Evolutionary conservation across 1,139 yeast species (phyloP).

Genomic region (Blastobotrys apis): DNA sequence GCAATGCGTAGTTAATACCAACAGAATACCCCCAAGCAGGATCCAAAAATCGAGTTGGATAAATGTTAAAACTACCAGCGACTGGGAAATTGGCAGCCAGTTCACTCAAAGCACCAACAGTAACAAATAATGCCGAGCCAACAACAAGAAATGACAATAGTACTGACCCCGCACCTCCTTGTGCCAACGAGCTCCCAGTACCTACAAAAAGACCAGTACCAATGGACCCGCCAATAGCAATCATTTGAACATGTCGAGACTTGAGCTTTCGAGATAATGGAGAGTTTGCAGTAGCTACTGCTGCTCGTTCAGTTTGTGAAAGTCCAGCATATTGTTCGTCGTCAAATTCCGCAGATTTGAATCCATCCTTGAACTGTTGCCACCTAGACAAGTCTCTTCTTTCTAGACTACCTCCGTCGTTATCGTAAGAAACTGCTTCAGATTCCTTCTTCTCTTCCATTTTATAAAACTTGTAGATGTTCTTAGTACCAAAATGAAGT

Average conservation of each 20-base stretch:
- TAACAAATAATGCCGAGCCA: slow-evolving; percentile 36
- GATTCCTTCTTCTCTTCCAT: slow-evolving; percentile 7
- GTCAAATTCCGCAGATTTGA: slow-evolving; percentile 26
- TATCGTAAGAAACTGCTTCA: neutral
- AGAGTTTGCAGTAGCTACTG: slow-evolving; percentile 46
- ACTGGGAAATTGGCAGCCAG: slow-evolving; percentile 58
- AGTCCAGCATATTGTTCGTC: slow-evolving; percentile 31
- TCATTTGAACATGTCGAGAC: slow-evolving; percentile 67
- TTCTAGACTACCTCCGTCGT: slow-evolving; percentile 26
- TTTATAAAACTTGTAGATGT: neutral
- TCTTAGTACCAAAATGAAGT: no score
- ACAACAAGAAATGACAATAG: slow-evolving; percentile 47
- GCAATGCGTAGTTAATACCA: slow-evolving; percentile 75
- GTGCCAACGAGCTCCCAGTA: slow-evolving; percentile 51
- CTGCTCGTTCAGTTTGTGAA: slow-evolving; percentile 13
- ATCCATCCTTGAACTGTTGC: slow-evolving; percentile 28
- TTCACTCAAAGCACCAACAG: slow-evolving; percentile 59
- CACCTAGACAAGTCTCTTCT: slow-evolving; percentile 17
- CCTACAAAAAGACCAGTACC: slow-evolving; percentile 75
- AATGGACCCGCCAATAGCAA: slow-evolving; percentile 83
- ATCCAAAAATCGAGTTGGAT: slow-evolving; percentile 53
- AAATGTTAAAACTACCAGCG: slow-evolving; percentile 57
- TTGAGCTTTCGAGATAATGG: slow-evolving; percentile 65
- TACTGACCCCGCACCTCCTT: slow-evolving; percentile 67
- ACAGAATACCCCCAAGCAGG: slow-evolving; percentile 73